Evolutionary conservation across 2,329 filamentous ascomycete genomes (phyloP), one percentile per base, ranked within the genome.

Genomic region (Acrocalymma vagum): DNA sequence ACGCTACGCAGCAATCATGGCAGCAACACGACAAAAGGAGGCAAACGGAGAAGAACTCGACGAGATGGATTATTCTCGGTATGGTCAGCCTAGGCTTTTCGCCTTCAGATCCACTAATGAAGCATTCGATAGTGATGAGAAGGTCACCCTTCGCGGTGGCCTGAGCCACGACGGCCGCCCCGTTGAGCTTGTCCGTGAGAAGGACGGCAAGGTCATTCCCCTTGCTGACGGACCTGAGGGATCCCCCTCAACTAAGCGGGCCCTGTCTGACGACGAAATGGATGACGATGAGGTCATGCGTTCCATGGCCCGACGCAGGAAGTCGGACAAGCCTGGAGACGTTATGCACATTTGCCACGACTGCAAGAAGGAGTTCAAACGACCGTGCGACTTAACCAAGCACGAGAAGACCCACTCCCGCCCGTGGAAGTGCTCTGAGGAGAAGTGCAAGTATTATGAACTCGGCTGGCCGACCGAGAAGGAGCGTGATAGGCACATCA

Each of bases 361-460:
- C 65, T 97, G 93, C 60, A 65, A 63, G 53, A 96, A 96, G 74
- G 84, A 93, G 71, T 97, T 97, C 77, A 95, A 94, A 73, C 86
- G 94, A 48, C 90, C 90, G n/a, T 97, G 94, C 72, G 94, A 99
- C 69, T 78, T 97, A 44, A 96, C 91, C 55, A 97, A 97, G 78
- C 94, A 99, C 73, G 88, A 95, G 75, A 99, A 97, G 79, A 97
- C 93, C 0, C 94, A 99, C 71, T 91, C 90, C 40, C 88, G 94
- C 23, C 94, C 93, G 8, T 96, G 89, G 88, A 99, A 99, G 77
- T 99, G 94, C 72, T 81, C 85, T 6, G 78, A 89, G 15, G 65
- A 81, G 26, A 85, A 82, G 29, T 97, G 94, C 87, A 95, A 95
- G 68, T 97, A 96, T 71, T 84, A 88, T 68, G 82, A 87, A 22